Evolutionary conservation across 306 rosid species (phyloP), one percentile per base, ranked within the genome.

Genomic region (Calophaca sinica): DNA sequence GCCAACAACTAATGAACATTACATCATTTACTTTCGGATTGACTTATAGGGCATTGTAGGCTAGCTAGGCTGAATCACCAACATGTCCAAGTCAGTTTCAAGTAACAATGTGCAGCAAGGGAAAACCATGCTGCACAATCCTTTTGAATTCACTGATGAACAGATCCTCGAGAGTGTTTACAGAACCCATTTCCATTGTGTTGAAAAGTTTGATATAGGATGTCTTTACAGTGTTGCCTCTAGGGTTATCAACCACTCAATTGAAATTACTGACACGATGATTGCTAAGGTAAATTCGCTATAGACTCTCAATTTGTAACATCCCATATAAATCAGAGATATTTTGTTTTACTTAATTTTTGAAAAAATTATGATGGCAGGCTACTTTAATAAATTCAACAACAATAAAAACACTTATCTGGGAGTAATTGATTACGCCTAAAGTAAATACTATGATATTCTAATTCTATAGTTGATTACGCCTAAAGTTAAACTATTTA

Each of bases 201-300:
- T 59, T 14, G 80, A 83, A 12, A 68, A 53, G 38, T 83, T 62
- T 10, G 79, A 83, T 5, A 74, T 69, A 2, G 63, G 58, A 7
- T 71, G 68, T 62, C 80, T 83, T 48, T 13, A 61, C 65, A 35
- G n/a, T 26, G 63, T 78, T 79, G 80, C 81, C 14, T 75, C 81
- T 9, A 48, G 20, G 42, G 78, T 74, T 65, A 65, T 78, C 53
- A 55, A 44, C 10, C 78, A 48, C 57, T 39, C 80, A 1, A 41
- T 73, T 44, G 45, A 33, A 5, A 38, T 80, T 11, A 52, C 74
- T 12, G 54, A 54, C n/a, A 26, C 10, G 2, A 9, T 68, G 5
- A 35, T 71, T 55, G 5, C 13, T 41, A 67, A 67, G 80, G 80
- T 80, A 53, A 50, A 15, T 36, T 15, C 2, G 14, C 0, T 20